Conservation (phyloP, 2,329 filamentous ascomycete genomes). For the Dryadomyces quercivorus region DNA sequence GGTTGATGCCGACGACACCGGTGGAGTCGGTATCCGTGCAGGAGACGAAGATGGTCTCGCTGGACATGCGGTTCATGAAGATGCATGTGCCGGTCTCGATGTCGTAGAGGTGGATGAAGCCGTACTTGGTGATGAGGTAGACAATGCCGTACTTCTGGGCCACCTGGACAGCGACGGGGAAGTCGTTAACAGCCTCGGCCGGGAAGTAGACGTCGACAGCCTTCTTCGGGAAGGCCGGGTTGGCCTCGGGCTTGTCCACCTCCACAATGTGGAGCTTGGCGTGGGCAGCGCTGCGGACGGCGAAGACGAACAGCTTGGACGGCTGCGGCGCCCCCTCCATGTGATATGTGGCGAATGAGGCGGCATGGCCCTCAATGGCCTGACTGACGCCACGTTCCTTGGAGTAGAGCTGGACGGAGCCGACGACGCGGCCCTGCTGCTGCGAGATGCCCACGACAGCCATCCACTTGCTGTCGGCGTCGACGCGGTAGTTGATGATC, state of each 20-base stretch:
- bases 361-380: slow-evolving; percentile 93
- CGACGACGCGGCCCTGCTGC: slow-evolving; percentile 84
- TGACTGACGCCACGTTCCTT: slow-evolving; percentile 94
- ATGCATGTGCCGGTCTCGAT: slow-evolving; percentile 90
- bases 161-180: slow-evolving; percentile 95
- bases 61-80: slow-evolving; percentile 99
- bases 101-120: slow-evolving; percentile 97
- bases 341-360: slow-evolving; percentile 80
- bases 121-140: slow-evolving; percentile 96
- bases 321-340: slow-evolving; percentile 82
- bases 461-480: slow-evolving; percentile 95
- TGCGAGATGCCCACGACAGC: slow-evolving; percentile 93
- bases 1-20: slow-evolving; percentile 89
- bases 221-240: slow-evolving; percentile 87
- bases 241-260: slow-evolving; percentile 83
- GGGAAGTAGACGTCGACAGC: slow-evolving; percentile 97
- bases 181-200: slow-evolving; percentile 87
- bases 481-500: slow-evolving; percentile 99
- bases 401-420: slow-evolving; percentile 95
- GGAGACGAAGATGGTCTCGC: slow-evolving; percentile 97
- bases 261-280: slow-evolving; percentile 97
- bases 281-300: slow-evolving; percentile 76
- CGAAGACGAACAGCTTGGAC: slow-evolving; percentile 94
- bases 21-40: slow-evolving; percentile 70
- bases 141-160: slow-evolving; percentile 94